Evolutionary conservation across 1,284 basidiomycete genomes (phyloP).

Genomic region (Irpex sp.): DNA sequence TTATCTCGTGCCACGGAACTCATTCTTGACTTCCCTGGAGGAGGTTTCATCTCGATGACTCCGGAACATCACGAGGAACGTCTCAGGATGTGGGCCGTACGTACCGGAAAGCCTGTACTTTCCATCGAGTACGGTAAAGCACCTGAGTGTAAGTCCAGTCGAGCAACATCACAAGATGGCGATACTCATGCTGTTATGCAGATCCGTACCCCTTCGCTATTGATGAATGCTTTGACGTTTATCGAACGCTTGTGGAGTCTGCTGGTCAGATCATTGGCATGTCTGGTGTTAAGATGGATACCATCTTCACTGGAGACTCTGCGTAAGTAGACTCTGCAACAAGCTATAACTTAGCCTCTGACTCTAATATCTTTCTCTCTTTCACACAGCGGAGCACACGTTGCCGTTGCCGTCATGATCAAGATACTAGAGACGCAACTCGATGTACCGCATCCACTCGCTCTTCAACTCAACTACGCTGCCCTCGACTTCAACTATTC

Average conservation of each 20-base stretch:
- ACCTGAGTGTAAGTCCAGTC: conserved; percentile 74
- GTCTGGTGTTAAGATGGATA: conserved; percentile 70
- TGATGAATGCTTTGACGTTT: conserved; percentile 92
- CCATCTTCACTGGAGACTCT: conserved; percentile 86
- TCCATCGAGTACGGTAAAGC: conserved; percentile 95
- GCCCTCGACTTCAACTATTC: conserved; percentile 96
- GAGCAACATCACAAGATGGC: background rate
- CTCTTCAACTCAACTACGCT: conserved; percentile 80
- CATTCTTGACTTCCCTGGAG: conserved; percentile 91
- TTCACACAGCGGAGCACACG: conserved; percentile 87
- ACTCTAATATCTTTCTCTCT: too few species aligned
- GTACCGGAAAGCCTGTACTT: conserved; percentile 78
- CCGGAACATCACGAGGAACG: conserved; percentile 96
- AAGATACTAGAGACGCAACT: conserved; percentile 74
- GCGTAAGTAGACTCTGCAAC: conserved; percentile 58
- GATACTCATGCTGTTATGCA: conserved; percentile 26
- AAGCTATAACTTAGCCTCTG: too few species aligned
- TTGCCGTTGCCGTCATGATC: conserved; percentile 80
- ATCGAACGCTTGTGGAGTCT: conserved; percentile 78
- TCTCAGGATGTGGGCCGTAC: conserved; percentile 81
- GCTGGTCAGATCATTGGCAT: conserved; percentile 82
- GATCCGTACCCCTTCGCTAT: conserved; percentile 95
- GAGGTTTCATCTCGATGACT: conserved; percentile 94
- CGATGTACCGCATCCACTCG: conserved; percentile 60
- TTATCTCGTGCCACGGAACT: conserved; percentile 73